Evolutionary conservation across 768 basidiomycete species (phyloP).

Genomic region (Russula virescens): DNA sequence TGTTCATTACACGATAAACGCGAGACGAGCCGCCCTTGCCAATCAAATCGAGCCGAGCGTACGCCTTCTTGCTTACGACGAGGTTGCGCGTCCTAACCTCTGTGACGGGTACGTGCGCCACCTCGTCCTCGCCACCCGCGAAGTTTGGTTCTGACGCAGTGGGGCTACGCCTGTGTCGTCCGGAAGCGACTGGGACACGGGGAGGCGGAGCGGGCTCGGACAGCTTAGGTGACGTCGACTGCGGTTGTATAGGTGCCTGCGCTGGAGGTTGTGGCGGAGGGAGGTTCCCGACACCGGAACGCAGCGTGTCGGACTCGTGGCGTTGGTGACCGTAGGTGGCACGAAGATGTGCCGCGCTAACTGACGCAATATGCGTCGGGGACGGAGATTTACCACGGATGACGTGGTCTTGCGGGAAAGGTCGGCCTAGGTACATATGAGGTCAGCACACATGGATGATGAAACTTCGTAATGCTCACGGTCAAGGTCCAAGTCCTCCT

Average conservation of each 20-base stretch:
- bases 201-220: slow-evolving; percentile 11
- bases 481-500: slow-evolving; percentile 36
- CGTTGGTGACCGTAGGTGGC: slow-evolving; percentile 48
- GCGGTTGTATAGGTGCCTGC: slow-evolving; percentile 6
- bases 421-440: slow-evolving; percentile 25
- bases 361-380: slow-evolving; percentile 34
- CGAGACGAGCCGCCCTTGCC: slow-evolving; percentile 95
- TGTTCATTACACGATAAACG: slow-evolving; percentile 85
- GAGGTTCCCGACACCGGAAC: slow-evolving; percentile 38
- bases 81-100: slow-evolving; percentile 23
- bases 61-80: slow-evolving; percentile 61
- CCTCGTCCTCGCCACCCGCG: slow-evolving; percentile 37
- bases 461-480: slow-evolving; percentile 30
- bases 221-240: slow-evolving; percentile 16
- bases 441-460: not conserved
- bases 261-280: slow-evolving; percentile 5
- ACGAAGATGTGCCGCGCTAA: slow-evolving; percentile 30
- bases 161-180: slow-evolving; percentile 59
- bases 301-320: slow-evolving; percentile 73
- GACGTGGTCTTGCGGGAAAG: slow-evolving; percentile 19
- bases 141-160: slow-evolving; percentile 49
- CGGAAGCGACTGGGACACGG: slow-evolving; percentile 9
- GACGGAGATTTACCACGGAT: slow-evolving; percentile 49
- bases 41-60: slow-evolving; percentile 81
- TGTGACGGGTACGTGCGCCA: slow-evolving; percentile 15